These are phyloP conservation scores for Acacia crassicarpa DNA, from an alignment of 306 rosid genomes.

Conservation along the genomic window DNA sequence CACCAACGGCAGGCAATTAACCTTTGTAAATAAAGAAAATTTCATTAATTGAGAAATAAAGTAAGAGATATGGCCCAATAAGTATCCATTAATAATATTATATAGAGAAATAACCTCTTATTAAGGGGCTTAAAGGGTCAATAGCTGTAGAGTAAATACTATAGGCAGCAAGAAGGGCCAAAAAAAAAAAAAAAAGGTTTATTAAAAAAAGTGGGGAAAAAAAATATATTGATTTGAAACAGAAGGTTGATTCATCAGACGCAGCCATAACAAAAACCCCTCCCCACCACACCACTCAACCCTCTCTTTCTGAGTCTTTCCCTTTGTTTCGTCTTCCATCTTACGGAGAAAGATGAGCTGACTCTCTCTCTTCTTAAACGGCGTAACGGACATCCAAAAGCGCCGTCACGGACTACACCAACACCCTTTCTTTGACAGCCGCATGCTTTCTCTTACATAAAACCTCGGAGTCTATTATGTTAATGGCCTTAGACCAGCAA, in stretches of 20 bases:
- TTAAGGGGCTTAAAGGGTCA: slow-evolving; percentile 58
- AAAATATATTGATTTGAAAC: not conserved
- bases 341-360: slow-evolving; percentile 32
- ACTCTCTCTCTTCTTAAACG: slow-evolving; percentile 52
- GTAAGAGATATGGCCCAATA: slow-evolving; percentile 57
- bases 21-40: slow-evolving; percentile 42
- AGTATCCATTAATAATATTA: slow-evolving; percentile 39
- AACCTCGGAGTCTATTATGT: not conserved
- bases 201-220: not conserved
- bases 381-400: slow-evolving; percentile 58
- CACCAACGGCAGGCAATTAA: slow-evolving; percentile 39
- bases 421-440: slow-evolving; percentile 42
- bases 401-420: slow-evolving; percentile 56
- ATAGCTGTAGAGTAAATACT: slow-evolving; percentile 35
- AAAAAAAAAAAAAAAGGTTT: slow-evolving; percentile 3
- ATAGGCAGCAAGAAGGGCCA: slow-evolving; percentile 20
- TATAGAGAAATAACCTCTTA: slow-evolving; percentile 38
- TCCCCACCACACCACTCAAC: not conserved
- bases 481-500: slow-evolving; percentile 68
- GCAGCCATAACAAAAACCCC: slow-evolving; percentile 35
- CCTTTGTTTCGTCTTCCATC: slow-evolving; percentile 23
- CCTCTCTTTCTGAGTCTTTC: not conserved
- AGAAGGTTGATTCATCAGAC: not conserved
- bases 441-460: slow-evolving; percentile 52
- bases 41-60: slow-evolving; percentile 51